Evolutionary conservation across 495 filamentous ascomycete species (phyloP), one percentile per base, ranked within the genome.

Genomic region (Friedmanniomyces endolithicus): DNA sequence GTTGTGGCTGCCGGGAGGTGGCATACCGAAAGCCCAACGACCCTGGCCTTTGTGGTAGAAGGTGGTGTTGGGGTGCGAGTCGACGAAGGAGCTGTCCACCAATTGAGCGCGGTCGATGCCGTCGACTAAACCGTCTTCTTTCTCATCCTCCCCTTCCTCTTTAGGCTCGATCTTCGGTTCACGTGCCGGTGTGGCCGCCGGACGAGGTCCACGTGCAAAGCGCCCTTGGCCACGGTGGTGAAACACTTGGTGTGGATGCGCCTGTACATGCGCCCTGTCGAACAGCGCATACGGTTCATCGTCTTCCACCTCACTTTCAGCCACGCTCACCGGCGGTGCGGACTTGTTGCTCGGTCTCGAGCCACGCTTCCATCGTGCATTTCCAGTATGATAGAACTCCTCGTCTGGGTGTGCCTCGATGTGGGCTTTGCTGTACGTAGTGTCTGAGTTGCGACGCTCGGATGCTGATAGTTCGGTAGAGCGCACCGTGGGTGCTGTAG

Each of bases 201-300:
- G 33, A 11, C 49, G 14, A 0, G 55, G 49, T 27, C 59, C 59
- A 19, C 41, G 25, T 6, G 51, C 59, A 35, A 55, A 62, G 16
- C 59, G 59, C 14, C 59, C 59, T 37, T 62, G 59, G 14, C 59
- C 59, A 17, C 56, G 55, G 33, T 62, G 59, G 52, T 62, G 59
- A 22, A 62, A 62, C 11, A 20, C 31, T 34, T 45, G 16, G 4
- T 55, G 20, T 1, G 59, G 59, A 44, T 62, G 55, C 31, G 50
- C 51, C 6, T 40, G 27, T 0, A 58, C 55, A 29, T 50, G 55
- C 1, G 29, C 44, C 43, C 54, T 61, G 50, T 44, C 37, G 34
- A 43, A 48, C 16, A 61, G 54, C 24, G 7, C n/a, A 19, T 9
- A 9, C 9, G 19, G 25, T 11, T 56, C 58, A 1, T 52, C 37